Evolutionary conservation across 225 moss, liverwort and hornwort species (phyloP), one percentile per base, ranked within the genome.

Genomic region (Anthoceros angustus): DNA sequence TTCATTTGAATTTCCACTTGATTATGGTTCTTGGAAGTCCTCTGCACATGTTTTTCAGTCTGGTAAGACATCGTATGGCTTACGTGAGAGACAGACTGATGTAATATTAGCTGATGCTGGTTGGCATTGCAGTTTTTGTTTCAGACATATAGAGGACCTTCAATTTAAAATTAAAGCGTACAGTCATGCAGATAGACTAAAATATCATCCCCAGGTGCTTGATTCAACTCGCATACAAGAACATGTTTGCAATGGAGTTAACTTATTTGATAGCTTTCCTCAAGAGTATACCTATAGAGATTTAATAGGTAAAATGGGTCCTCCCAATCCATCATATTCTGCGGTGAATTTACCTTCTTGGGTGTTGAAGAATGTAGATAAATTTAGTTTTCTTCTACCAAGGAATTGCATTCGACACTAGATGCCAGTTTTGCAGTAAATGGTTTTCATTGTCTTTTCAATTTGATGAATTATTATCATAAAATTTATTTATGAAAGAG

Each of bases 81-180:
- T 12, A 0, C 91, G 86, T 68, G 69, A 61, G 23, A 76, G 91
- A 38, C 73, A 75, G 65, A 78, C 79, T 32, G 81, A 92, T 39
- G 75, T 66, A n/a, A 72, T 92, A 41, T 23, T 88, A 16, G 88
- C 84, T 0, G 88, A 92, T 61, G 86, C 91, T 25, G 91, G 91
- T 42, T 92, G 86, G 91, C 91, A 92, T 39, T 92, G 82, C 77
- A 88, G 88, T 64, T 92, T 86, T 68, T 92, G 92, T 72, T 84
- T 92, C 43, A 72, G 88, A 12, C 24, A 83, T n/a, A 72, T 92
- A 40, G 66, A 70, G 6, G 88, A 92, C 39, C 82, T 88, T 15
- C 43, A 83, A 26, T 92, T 92, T 65, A 92, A 92, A 72, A 86
- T 88, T 86, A 74, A 77, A 67, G 77, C 84, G 5, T 92, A 92